These are phyloP conservation scores for Carex littledalei DNA, from an alignment of 176 grass and related monocot genomes.

Conservation along the genomic window DNA sequence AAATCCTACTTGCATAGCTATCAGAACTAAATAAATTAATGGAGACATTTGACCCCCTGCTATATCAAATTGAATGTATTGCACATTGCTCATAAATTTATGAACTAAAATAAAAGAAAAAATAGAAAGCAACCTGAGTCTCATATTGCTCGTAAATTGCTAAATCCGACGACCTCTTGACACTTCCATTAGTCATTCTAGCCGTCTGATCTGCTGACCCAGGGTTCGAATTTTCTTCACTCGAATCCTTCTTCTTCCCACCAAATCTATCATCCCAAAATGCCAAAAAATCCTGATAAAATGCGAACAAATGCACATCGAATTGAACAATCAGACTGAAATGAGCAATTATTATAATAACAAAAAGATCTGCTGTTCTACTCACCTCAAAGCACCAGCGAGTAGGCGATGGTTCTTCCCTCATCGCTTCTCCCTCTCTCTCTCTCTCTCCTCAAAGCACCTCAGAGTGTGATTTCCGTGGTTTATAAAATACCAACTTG, in stretches of 20 bases:
- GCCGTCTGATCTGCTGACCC: slow-evolving; percentile 7
- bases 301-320: background rate
- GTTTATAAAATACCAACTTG: background rate
- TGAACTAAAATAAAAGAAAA: background rate
- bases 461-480: background rate
- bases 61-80: too few species aligned
- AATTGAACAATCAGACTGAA: background rate
- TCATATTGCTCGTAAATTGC: slow-evolving; percentile 93
- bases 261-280: slow-evolving; percentile 80
- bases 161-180: slow-evolving; percentile 51
- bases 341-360: background rate
- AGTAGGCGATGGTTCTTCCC: slow-evolving; percentile 34
- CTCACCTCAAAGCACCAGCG: slow-evolving; percentile 39
- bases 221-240: slow-evolving; percentile 26
- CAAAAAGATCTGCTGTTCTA: background rate
- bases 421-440: background rate
- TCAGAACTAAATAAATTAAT: background rate
- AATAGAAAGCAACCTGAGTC: slow-evolving; percentile 42
- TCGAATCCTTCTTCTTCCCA: slow-evolving; percentile 46
- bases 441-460: background rate
- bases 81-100: too few species aligned
- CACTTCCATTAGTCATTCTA: slow-evolving; percentile 39
- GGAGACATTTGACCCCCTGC: background rate
- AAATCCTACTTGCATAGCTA: background rate
- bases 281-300: slow-evolving; percentile 52